Evolutionary conservation across 306 rosid genomes (phyloP), one percentile per base, ranked within the genome.

Genomic region (Castanea sativa): DNA sequence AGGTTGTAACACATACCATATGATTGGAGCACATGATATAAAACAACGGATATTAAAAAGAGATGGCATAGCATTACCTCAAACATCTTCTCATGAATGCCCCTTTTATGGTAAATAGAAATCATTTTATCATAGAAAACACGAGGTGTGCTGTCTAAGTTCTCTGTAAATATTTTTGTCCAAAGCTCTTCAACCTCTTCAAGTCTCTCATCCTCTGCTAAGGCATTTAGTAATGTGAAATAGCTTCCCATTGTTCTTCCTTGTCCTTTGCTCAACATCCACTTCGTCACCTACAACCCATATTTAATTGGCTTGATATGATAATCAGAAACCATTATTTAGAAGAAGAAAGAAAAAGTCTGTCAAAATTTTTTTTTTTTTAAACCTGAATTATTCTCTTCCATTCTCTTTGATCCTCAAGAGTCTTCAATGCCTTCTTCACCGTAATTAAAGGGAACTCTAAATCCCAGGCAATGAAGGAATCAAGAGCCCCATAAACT

Each of bases 251-350:
- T 90, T 80, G 99, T 93, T 89, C 94, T 91, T 86, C 98, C 98
- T 82, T 95, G 99, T 74, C 99, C 99, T 88, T 95, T 95, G 89
- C 98, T 93, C 68, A 95, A 2, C 99, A 93, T 93, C 99, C 99
- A 95, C 77, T 95, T 95, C 5, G 96, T 82, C 74, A 93, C 85
- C 99, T 95, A 80, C 70, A 89, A 61, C 11, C 73, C 86, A 76
- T 4, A 75, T 45, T 27, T 49, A 73, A 59, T 75, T 74, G 76
- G 75, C 73, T 67, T 71, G 43, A 67, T 11, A 49, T 3, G 5
- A 59, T 52, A 15, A 73, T 14, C 21, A 2, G 15, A 11, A 30
- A 67, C 45, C 21, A 75, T 19, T 11, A 49, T 51, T 19, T 33
- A 67, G 61, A 20, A 2, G 5, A 69, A 52, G 41, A 71, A 78